Conservation (phyloP, 129 eudicot genomes). For the Artemisia argyi region DNA sequence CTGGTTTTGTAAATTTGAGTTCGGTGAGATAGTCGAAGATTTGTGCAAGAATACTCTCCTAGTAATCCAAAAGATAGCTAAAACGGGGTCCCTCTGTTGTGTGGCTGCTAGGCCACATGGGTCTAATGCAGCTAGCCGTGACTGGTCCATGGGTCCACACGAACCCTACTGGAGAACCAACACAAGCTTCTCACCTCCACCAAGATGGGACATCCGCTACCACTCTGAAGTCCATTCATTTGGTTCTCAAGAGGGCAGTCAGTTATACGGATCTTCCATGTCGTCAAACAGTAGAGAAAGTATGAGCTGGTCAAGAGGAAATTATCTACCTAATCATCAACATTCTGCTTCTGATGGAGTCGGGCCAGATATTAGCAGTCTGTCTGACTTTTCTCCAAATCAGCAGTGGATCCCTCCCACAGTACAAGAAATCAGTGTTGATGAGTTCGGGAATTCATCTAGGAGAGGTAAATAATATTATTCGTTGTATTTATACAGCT, state of each 20-base stretch:
- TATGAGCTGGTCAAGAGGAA: conserved; percentile 76
- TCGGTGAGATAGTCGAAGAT: conserved; percentile 18
- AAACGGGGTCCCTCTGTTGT: conserved; percentile 99
- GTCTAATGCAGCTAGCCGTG: conserved; percentile 70
- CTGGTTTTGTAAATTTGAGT: background rate
- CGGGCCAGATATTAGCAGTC: conserved; percentile 69
- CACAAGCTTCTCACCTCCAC: conserved; percentile 95
- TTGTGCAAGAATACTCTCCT: background rate
- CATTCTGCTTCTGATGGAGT: conserved; percentile 74
- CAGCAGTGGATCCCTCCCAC: conserved; percentile 87
- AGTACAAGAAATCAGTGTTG: conserved; percentile 66
- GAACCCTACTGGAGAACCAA: conserved; percentile 98
- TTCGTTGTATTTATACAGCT: no score
- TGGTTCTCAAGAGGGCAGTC: conserved; percentile 81
- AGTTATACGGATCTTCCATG: conserved; percentile 72
- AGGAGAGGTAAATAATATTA: conserved; percentile 45
- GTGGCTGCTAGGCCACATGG: conserved; percentile 99
- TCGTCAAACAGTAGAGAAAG: conserved; percentile 91
- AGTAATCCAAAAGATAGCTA: conserved; percentile 55
- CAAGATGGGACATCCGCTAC: conserved; percentile 77
- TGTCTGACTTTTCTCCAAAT: conserved; percentile 73
- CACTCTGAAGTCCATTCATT: conserved; percentile 72
- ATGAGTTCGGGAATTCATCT: conserved; percentile 53
- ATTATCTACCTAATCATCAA: conserved; percentile 49
- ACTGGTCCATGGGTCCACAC: conserved; percentile 92